These are phyloP conservation scores for Penicillium coprophilum DNA, from an alignment of 495 filamentous ascomycete species.

Conservation along the genomic window DNA sequence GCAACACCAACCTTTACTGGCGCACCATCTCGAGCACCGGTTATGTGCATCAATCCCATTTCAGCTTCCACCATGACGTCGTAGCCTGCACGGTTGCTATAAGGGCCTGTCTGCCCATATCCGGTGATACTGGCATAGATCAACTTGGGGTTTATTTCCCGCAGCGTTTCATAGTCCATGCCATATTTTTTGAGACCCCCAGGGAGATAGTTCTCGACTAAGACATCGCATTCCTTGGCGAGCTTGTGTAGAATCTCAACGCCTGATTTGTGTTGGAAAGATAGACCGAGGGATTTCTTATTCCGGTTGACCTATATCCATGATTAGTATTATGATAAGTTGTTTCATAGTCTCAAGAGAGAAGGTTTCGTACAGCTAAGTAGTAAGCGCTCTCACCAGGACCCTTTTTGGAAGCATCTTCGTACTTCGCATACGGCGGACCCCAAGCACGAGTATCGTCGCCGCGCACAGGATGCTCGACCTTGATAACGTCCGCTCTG, in stretches of 20 bases:
- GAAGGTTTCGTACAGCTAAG: conserved; percentile 60
- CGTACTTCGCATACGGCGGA: conserved; percentile 83
- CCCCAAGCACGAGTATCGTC: conserved; percentile 98
- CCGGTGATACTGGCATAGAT: conserved; percentile 72
- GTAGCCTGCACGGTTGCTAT: conserved; percentile 85
- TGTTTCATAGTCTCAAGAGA: background rate
- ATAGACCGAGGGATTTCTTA: conserved; percentile 90
- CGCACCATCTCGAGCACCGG: conserved; percentile 78
- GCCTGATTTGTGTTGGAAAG: conserved; percentile 80
- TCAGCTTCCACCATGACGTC: conserved; percentile 99
- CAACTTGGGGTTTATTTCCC: conserved; percentile 71
- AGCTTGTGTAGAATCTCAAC: conserved; percentile 84
- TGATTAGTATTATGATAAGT: conserved; percentile 7
- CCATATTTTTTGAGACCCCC: conserved; percentile 86
- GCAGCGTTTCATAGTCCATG: conserved; percentile 79
- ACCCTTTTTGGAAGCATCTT: conserved; percentile 59
- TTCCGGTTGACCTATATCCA: conserved; percentile 82
- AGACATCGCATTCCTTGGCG: conserved; percentile 79
- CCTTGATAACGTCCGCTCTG: conserved; percentile 94
- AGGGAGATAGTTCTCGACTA: conserved; percentile 97
- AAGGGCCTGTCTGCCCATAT: conserved; percentile 91
- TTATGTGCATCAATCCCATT: conserved; percentile 98
- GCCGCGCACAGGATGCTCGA: conserved; percentile 87
- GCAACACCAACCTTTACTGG: conserved; percentile 98
- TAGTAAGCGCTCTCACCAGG: conserved; percentile 96